phyloP scores from a whole-genome alignment of 352 stramenopile genomes.

The Pythium sukuiense region DNA sequence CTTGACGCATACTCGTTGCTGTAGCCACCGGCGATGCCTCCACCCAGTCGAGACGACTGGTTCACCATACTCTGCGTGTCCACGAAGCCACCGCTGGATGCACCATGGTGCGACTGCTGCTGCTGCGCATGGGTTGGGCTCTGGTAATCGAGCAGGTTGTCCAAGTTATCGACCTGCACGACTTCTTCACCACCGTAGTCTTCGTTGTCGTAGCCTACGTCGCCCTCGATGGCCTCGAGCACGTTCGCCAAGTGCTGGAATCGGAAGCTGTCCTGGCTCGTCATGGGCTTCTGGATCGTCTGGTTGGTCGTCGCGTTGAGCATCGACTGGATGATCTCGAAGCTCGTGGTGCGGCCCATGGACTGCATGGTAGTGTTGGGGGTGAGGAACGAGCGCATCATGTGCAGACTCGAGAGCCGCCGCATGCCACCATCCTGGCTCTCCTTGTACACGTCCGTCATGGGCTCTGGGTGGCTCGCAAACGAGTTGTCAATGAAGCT shows the following conservation, averaged over 20 bases:
- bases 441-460: constrained; percentile 84
- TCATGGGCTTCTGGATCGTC: constrained; percentile 87
- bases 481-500: constrained; percentile 87
- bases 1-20: constrained; percentile 19
- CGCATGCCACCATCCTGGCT: constrained; percentile 67
- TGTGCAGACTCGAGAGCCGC: constrained; percentile 71
- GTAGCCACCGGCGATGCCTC: neutral
- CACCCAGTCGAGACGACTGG: constrained; percentile 27
- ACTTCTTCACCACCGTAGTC: constrained; percentile 82
- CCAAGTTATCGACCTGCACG: constrained; percentile 82
- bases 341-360: constrained; percentile 80
- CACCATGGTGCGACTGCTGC: constrained; percentile 11
- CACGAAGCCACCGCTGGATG: constrained; percentile 43
- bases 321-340: constrained; percentile 88
- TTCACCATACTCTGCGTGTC: constrained; percentile 72
- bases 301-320: constrained; percentile 84
- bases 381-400: constrained; percentile 80
- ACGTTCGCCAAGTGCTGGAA: constrained; percentile 82
- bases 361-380: constrained; percentile 29
- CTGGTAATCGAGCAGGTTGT: constrained; percentile 83
- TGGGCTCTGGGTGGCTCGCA: constrained; percentile 66
- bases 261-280: constrained; percentile 82
- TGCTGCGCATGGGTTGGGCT: constrained; percentile 30
- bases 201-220: constrained; percentile 82
- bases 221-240: constrained; percentile 79